Conservation (phyloP, 768 basidiomycete species). For the Cantharellus cinnabarinus region DNA sequence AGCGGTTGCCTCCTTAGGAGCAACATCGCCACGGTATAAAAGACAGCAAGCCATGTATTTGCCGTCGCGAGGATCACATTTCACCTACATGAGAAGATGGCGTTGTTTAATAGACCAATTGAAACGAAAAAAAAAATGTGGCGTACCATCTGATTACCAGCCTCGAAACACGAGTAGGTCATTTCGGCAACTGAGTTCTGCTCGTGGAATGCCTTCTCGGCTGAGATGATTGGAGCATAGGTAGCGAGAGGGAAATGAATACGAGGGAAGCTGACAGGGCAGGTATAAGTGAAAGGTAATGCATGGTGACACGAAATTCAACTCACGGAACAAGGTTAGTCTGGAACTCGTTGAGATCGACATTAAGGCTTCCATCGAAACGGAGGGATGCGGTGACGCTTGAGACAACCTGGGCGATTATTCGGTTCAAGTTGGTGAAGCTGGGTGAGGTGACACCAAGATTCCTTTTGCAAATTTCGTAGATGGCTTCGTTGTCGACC, state of each 20-base stretch:
- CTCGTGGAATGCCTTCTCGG: slow-evolving; percentile 86
- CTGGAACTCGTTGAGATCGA: slow-evolving; percentile 96
- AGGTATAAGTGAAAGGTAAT: not conserved
- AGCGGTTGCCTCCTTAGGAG: slow-evolving; percentile 85
- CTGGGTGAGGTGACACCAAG: slow-evolving; percentile 69
- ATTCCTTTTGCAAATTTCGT: slow-evolving; percentile 97
- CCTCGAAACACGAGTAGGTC: slow-evolving; percentile 96
- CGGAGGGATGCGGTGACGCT: slow-evolving; percentile 93
- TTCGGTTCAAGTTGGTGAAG: slow-evolving; percentile 83
- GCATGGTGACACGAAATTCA: not conserved
- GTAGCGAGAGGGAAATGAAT: slow-evolving; percentile 98
- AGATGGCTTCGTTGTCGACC: slow-evolving; percentile 99
- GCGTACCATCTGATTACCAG: slow-evolving; percentile 69
- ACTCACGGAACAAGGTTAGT: slow-evolving; percentile 93
- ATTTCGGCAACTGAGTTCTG: slow-evolving; percentile 96
- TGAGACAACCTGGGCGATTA: slow-evolving; percentile 97
- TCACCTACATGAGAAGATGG: slow-evolving; percentile 17
- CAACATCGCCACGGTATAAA: slow-evolving; percentile 90
- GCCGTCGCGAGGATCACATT: slow-evolving; percentile 92
- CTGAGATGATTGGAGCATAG: slow-evolving; percentile 82
- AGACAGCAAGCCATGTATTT: slow-evolving; percentile 97
- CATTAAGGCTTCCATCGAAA: slow-evolving; percentile 93
- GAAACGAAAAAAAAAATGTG: not conserved
- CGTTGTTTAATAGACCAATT: not conserved
- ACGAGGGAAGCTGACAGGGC: slow-evolving; percentile 58